Percentiles rank a stretch among this genome's conserved stretches.
phyloP scores from a whole-genome alignment of 2,329 filamentous ascomycete genomes.

The Fusarium napiforme region DNA sequence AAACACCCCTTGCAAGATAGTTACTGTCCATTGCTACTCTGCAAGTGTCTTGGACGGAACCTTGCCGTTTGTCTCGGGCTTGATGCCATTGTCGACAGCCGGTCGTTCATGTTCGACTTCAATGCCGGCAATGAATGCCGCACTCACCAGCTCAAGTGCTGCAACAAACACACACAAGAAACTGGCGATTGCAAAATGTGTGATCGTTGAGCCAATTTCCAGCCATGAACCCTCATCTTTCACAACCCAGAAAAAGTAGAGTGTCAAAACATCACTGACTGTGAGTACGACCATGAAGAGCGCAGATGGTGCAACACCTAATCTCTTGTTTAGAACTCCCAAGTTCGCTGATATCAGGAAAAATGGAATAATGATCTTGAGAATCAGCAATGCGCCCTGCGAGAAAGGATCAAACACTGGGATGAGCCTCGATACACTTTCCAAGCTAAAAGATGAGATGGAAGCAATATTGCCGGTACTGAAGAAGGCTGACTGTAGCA shows the following conservation, averaged over 20 bases:
- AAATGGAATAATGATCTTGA: constrained; percentile 95
- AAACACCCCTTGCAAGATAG: not conserved
- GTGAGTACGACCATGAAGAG: constrained; percentile 96
- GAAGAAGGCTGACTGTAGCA: constrained; percentile 96
- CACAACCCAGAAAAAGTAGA: constrained; percentile 98
- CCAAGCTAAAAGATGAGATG: constrained; percentile 90
- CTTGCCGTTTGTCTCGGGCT: constrained; percentile 31
- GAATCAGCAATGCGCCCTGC: constrained; percentile 84
- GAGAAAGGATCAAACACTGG: constrained; percentile 95
- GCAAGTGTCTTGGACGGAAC: not conserved
- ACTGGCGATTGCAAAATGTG: constrained; percentile 93
- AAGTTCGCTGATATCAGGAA: constrained; percentile 91
- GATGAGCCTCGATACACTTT: constrained; percentile 86
- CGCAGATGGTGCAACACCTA: constrained; percentile 87
- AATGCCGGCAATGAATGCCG: constrained; percentile 82
- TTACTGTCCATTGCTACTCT: constrained; percentile 2
- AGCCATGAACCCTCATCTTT: constrained; percentile 97
- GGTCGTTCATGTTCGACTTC: constrained; percentile 63
- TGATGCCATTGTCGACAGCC: constrained; percentile 4
- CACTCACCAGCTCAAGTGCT: constrained; percentile 84
- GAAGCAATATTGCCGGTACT: constrained; percentile 96
- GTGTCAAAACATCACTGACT: constrained; percentile 87
- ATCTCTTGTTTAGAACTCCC: constrained; percentile 86
- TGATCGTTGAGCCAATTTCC: constrained; percentile 97
- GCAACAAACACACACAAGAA: constrained; percentile 91